Evolutionary conservation across 768 basidiomycete species (phyloP).

Genomic region (Boletus rubescentipes): DNA sequence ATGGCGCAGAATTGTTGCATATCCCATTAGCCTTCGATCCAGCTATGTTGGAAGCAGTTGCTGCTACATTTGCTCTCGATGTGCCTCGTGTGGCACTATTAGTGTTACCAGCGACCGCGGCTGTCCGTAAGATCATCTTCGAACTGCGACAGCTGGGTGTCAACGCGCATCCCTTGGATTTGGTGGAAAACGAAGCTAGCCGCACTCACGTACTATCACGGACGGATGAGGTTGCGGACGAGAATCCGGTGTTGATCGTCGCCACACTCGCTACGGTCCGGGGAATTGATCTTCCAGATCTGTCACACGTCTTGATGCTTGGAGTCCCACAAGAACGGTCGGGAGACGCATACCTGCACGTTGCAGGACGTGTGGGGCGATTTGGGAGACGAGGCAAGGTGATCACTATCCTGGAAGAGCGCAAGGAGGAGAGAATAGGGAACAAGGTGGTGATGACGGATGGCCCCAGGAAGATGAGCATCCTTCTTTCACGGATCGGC

Average conservation of each 20-base stretch:
- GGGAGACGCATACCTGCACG: conserved; percentile 65
- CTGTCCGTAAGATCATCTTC: conserved; percentile 60
- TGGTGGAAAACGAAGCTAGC: conserved; percentile 44
- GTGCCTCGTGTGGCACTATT: conserved; percentile 67
- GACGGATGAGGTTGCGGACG: conserved; percentile 32
- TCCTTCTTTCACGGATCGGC: conserved; percentile 45
- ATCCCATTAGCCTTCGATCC: conserved; percentile 56
- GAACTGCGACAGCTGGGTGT: conserved; percentile 67
- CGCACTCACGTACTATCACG: conserved; percentile 43
- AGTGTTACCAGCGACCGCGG: conserved; percentile 61
- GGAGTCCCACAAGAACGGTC: conserved; percentile 54
- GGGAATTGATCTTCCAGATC: conserved; percentile 67
- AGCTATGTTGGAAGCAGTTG: conserved; percentile 63
- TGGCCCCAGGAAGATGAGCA: conserved; percentile 40
- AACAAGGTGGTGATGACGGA: conserved; percentile 30
- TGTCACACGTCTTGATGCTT: conserved; percentile 74
- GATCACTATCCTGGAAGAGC: conserved; percentile 54
- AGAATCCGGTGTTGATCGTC: conserved; percentile 64
- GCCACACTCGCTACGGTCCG: conserved; percentile 68
- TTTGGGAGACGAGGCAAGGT: conserved; percentile 68
- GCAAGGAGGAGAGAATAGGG: conserved; percentile 30
- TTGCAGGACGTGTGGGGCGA: conserved; percentile 74
- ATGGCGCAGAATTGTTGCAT: conserved; percentile 41
- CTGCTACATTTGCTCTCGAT: conserved; percentile 67
- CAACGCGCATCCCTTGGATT: conserved; percentile 61